Evolutionary conservation across 2,329 filamentous ascomycete genomes (phyloP).

Genomic region (Balansia obtecta): DNA sequence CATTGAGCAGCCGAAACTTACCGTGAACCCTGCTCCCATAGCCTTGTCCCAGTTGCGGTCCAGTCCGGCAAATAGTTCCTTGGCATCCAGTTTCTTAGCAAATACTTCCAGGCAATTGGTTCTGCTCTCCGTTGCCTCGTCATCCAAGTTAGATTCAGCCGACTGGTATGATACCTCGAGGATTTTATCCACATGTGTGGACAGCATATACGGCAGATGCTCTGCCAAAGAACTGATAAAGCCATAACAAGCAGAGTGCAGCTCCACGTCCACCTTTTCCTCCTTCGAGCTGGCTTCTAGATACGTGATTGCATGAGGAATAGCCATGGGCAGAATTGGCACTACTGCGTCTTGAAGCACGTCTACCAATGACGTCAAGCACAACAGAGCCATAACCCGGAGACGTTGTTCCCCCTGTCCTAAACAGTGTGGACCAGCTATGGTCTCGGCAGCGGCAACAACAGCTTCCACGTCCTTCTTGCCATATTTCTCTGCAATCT

Average conservation of each 20-base stretch:
- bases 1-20: constrained; percentile 25
- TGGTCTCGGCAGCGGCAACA: constrained; percentile 59
- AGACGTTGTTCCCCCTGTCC: constrained; percentile 61
- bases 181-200: constrained; percentile 60
- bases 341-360: constrained; percentile 80
- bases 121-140: constrained; percentile 52
- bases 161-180: constrained; percentile 62
- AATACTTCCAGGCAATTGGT: constrained; percentile 59
- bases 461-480: constrained; percentile 77
- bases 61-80: constrained; percentile 61
- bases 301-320: constrained; percentile 60
- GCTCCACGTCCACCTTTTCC: constrained; percentile 41
- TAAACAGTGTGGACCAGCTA: constrained; percentile 66
- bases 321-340: constrained; percentile 63
- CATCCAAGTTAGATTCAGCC: constrained; percentile 47
- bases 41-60: constrained; percentile 60
- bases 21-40: constrained; percentile 46
- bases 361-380: constrained; percentile 78
- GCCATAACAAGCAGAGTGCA: constrained; percentile 74
- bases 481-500: constrained; percentile 88
- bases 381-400: constrained; percentile 74
- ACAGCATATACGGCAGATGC: constrained; percentile 82
- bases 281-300: constrained; percentile 49
- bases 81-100: constrained; percentile 65
- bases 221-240: constrained; percentile 71